A percentile compares a stretch with the other conserved stretches of the same genome.
Conservation (phyloP, 257 asterid species). For the Nicotiana knightiana region DNA sequence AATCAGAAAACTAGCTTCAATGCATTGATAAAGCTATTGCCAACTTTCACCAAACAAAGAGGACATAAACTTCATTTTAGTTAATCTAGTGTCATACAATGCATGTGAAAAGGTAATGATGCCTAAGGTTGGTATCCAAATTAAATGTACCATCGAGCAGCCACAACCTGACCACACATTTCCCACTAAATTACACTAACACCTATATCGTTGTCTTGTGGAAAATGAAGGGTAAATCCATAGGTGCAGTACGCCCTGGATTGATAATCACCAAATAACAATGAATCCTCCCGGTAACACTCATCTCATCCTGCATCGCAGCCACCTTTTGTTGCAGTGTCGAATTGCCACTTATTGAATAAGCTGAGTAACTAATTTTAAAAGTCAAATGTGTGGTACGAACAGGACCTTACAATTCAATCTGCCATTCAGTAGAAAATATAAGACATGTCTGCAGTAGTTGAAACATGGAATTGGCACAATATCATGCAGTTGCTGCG, state of each 20-base stretch:
- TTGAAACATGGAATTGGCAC: constrained; percentile 5
- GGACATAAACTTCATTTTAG: background rate
- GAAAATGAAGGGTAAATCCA: background rate
- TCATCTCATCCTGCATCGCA: background rate
- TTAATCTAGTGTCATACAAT: background rate
- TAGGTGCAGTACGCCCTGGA: background rate
- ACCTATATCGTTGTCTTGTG: background rate
- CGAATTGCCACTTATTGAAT: background rate
- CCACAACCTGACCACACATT: background rate
- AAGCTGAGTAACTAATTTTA: background rate
- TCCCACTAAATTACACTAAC: background rate
- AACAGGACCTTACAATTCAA: background rate
- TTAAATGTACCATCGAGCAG: background rate
- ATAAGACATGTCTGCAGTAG: constrained; percentile 1
- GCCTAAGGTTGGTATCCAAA: background rate
- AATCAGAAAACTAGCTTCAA: background rate
- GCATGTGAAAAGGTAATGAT: background rate
- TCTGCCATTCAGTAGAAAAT: background rate
- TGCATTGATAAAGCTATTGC: background rate
- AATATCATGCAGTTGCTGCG: background rate
- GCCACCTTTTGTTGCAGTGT: background rate
- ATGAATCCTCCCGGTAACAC: background rate
- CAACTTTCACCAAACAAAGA: background rate
- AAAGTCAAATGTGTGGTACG: background rate
- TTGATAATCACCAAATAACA: background rate